These are phyloP conservation scores for Rubia balearica DNA, from an alignment of 305 asterid species.

Conservation along the genomic window DNA sequence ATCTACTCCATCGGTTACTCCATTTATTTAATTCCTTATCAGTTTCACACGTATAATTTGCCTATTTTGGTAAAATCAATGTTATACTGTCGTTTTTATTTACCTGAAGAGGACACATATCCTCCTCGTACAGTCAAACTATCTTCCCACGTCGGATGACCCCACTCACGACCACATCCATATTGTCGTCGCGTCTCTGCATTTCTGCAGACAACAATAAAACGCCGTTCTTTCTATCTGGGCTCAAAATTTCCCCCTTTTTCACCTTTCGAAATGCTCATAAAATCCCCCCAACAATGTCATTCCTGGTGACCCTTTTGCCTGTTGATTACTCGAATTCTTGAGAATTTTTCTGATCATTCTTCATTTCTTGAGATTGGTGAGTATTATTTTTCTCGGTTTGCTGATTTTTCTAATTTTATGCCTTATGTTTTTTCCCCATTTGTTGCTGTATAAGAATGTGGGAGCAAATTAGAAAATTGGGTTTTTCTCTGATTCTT, in stretches of 20 bases:
- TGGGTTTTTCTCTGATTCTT: background rate
- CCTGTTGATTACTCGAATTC: background rate
- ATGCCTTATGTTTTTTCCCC: background rate
- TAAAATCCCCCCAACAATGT: background rate
- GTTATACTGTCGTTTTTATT: background rate
- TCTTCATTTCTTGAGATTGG: background rate
- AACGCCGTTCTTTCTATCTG: background rate
- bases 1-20: no score
- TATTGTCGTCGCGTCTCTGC: background rate
- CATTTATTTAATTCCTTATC: no score
- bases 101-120: background rate
- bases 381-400: background rate
- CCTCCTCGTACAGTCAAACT: background rate
- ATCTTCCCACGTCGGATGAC: constrained; percentile 1
- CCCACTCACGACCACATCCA: constrained; percentile 1
- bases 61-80: background rate
- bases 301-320: background rate
- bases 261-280: background rate
- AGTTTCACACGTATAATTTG: no score
- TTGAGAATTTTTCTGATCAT: background rate
- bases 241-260: background rate
- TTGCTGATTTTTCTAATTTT: background rate
- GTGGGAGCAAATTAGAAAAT: background rate
- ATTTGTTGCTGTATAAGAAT: background rate
- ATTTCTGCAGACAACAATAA: background rate